Evolutionary conservation across 208 protist species (phyloP).

Genomic region (Trypanosoma boissoni): DNA sequence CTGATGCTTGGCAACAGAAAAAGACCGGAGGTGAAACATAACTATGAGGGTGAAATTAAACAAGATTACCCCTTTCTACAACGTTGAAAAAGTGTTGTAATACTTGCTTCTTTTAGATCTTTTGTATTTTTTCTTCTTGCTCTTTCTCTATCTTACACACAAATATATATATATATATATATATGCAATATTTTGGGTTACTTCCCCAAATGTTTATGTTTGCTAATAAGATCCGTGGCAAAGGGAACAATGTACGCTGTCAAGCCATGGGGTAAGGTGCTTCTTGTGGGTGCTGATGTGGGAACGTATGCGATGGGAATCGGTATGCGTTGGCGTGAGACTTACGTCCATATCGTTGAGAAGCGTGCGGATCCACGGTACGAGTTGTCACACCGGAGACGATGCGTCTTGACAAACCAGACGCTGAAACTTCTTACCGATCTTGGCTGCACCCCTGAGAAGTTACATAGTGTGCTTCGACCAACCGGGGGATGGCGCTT

Average conservation of each 20-base stretch:
- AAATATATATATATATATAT: too few species aligned
- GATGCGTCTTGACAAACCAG: conserved; percentile 68
- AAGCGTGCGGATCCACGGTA: conserved; percentile 42
- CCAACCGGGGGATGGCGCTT: conserved; percentile 67
- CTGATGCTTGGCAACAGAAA: not conserved
- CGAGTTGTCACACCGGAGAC: conserved; percentile 32
- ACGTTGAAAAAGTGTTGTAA: not conserved
- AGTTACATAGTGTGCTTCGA: conserved; percentile 41
- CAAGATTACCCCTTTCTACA: not conserved
- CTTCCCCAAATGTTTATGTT: too few species aligned
- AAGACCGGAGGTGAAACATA: not conserved
- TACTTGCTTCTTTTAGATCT: not conserved
- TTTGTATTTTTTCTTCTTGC: not conserved
- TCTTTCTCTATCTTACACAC: not conserved
- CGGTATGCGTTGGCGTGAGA: conserved; percentile 85
- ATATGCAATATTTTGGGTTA: too few species aligned
- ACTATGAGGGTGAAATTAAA: not conserved
- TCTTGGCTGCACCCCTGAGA: conserved; percentile 55
- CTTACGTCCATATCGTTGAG: conserved; percentile 67
- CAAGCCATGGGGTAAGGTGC: conserved; percentile 83
- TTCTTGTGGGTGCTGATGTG: conserved; percentile 61
- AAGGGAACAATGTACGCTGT: conserved; percentile 70
- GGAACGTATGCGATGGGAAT: conserved; percentile 77
- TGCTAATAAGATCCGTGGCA: too few species aligned
- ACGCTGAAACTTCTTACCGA: conserved; percentile 70